These are phyloP conservation scores for Apiospora arundinis DNA, from an alignment of 2,329 filamentous ascomycete genomes.

Conservation along the genomic window DNA sequence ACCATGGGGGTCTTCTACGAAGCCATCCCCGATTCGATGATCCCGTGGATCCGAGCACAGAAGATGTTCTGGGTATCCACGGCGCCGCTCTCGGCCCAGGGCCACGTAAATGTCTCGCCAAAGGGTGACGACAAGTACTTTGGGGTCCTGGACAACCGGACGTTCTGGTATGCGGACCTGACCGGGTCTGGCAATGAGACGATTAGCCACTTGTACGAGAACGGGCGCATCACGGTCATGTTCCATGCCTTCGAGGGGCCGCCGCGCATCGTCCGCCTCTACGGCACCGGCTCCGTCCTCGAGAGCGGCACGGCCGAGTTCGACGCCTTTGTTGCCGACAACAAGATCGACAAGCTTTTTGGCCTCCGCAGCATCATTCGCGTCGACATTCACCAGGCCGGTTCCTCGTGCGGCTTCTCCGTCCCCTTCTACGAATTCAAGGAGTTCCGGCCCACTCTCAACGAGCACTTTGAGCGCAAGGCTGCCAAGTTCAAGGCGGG, in stretches of 20 bases:
- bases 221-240: conserved; percentile 76
- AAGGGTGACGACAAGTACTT: conserved; percentile 65
- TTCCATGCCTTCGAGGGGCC: conserved; percentile 59
- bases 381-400: conserved; percentile 47
- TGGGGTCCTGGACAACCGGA: conserved; percentile 40
- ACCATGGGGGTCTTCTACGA: conserved; percentile 41
- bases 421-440: conserved; percentile 49
- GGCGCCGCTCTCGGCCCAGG: conserved; percentile 67
- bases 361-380: conserved; percentile 45
- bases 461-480: conserved; percentile 42
- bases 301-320: conserved; percentile 42
- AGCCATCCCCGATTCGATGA: conserved; percentile 48
- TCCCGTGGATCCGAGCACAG: conserved; percentile 69
- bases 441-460: conserved; percentile 42
- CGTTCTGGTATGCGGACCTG: conserved; percentile 69
- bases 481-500: conserved; percentile 40
- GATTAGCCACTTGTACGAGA: conserved; percentile 77
- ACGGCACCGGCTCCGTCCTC: conserved; percentile 45
- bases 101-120: conserved; percentile 78
- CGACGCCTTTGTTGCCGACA: conserved; percentile 42
- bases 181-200: conserved; percentile 80
- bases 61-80: conserved; percentile 79
- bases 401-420: conserved; percentile 47
- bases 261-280: conserved; percentile 47
- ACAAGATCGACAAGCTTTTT: conserved; percentile 37